Evolutionary conservation across 129 eudicot species (phyloP).

Genomic region (Apium graveolens): DNA sequence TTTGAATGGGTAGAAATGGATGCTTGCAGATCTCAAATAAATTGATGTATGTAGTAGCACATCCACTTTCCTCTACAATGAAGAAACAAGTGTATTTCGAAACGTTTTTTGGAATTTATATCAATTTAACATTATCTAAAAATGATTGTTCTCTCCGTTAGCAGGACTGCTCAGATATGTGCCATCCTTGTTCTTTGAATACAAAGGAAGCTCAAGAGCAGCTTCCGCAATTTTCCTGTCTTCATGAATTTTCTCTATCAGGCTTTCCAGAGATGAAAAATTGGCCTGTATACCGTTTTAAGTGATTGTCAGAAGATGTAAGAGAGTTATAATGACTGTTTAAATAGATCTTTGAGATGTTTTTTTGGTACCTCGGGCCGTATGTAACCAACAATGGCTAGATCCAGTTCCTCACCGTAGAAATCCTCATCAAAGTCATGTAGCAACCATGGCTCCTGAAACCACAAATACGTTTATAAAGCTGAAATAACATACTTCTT

Average conservation of each 20-base stretch:
- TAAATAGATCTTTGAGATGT: too few relatives aligned
- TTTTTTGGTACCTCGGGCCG: slow-evolving; percentile 68
- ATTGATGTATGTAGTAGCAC: background rate
- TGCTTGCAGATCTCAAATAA: background rate
- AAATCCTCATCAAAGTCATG: slow-evolving; percentile 86
- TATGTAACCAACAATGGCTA: slow-evolving; percentile 79
- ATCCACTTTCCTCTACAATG: background rate
- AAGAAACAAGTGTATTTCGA: background rate
- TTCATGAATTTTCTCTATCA: slow-evolving; percentile 74
- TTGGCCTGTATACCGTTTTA: slow-evolving; percentile 50
- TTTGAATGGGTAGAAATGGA: background rate
- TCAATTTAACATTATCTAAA: slow-evolving; percentile 7
- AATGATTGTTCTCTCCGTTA: slow-evolving; percentile 21
- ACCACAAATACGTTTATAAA: background rate
- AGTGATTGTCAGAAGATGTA: slow-evolving; percentile 1
- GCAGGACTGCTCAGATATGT: slow-evolving; percentile 36
- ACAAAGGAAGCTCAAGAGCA: slow-evolving; percentile 78
- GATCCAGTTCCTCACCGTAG: slow-evolving; percentile 78
- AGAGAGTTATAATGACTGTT: background rate
- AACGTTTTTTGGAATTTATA: background rate
- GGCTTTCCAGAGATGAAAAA: slow-evolving; percentile 77
- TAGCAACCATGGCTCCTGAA: slow-evolving; percentile 97
- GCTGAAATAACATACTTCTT: background rate
- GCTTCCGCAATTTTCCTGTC: slow-evolving; percentile 67
- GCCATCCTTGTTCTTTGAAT: slow-evolving; percentile 62